Evolutionary conservation across 1,284 basidiomycete species (phyloP).

Genomic region (Cutaneotrichosporon sp.): DNA sequence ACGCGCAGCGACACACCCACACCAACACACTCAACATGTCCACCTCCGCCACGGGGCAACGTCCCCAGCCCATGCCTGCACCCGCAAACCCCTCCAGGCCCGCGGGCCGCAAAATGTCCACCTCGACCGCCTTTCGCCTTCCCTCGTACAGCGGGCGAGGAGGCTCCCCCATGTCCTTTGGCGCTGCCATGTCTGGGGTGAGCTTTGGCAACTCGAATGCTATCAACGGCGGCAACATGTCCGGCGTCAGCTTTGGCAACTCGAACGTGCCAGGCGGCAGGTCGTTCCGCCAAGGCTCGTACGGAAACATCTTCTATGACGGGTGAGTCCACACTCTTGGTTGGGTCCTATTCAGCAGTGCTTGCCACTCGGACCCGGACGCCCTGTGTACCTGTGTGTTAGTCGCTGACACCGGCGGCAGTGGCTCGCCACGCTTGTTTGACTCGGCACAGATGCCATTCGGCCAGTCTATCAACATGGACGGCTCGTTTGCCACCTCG

Average conservation of each 20-base stretch:
- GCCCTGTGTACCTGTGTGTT: not conserved
- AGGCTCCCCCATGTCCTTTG: constrained; percentile 48
- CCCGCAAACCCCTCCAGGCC: constrained; percentile 25
- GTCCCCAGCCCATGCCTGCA: constrained; percentile 24
- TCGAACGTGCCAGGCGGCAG: constrained; percentile 32
- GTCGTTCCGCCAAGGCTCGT: constrained; percentile 22
- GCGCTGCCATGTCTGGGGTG: constrained; percentile 47
- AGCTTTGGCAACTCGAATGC: constrained; percentile 47
- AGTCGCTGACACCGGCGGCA: constrained; percentile 10
- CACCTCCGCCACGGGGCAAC: constrained; percentile 9
- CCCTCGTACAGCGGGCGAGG: constrained; percentile 15
- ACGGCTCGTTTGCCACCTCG: constrained; percentile 41
- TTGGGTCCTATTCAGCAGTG: no score
- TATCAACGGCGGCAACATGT: constrained; percentile 20
- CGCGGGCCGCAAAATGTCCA: constrained; percentile 20
- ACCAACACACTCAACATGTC: not conserved
- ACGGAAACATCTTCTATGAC: constrained; percentile 48
- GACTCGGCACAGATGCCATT: constrained; percentile 44
- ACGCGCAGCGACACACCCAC: not conserved
- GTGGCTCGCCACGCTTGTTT: constrained; percentile 34
- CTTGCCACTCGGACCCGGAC: constrained; percentile 6
- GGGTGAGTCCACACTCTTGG: constrained; percentile 34
- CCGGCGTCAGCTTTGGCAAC: constrained; percentile 11
- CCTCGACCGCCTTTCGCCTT: constrained; percentile 16
- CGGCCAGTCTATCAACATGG: constrained; percentile 49